These are phyloP conservation scores for Luffa aegyptiaca DNA, from an alignment of 306 rosid species.

Conservation along the genomic window DNA sequence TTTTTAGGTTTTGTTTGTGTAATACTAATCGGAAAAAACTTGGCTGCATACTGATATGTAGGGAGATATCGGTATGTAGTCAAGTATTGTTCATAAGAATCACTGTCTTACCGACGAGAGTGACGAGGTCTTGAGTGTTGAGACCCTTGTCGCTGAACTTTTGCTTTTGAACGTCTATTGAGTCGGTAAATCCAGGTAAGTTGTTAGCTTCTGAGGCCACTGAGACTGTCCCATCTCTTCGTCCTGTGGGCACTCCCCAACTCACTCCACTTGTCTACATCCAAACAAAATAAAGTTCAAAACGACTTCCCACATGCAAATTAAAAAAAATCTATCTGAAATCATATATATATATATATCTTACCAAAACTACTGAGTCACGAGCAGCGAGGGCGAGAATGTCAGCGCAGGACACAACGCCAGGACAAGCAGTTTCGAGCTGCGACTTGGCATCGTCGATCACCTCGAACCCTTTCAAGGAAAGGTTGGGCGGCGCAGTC, in stretches of 20 bases:
- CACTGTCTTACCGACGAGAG: conserved; percentile 2
- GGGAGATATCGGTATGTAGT: too few relatives aligned
- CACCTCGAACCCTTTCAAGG: conserved; percentile 8
- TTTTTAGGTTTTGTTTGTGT: too few relatives aligned
- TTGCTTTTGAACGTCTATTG: neutral
- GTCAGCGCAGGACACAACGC: conserved; percentile 5
- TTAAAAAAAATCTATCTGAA: neutral
- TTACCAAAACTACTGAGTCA: conserved; percentile 6
- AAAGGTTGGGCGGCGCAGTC: neutral
- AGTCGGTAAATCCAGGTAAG: conserved; percentile 3
- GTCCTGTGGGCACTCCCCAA: conserved; percentile 7
- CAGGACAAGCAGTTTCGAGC: conserved; percentile 13
- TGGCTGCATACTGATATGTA: too few relatives aligned
- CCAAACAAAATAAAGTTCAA: neutral
- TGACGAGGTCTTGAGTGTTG: conserved; percentile 10
- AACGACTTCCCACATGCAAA: neutral
- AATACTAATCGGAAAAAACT: too few relatives aligned
- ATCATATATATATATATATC: neutral
- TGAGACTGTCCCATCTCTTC: conserved; percentile 7
- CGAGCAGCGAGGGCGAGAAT: conserved; percentile 5
- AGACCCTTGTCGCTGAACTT: conserved; percentile 4
- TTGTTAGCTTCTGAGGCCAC: neutral
- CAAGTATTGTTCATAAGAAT: too few relatives aligned
- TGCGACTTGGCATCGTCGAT: conserved; percentile 9
- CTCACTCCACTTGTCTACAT: conserved; percentile 4